phyloP scores from a whole-genome alignment of 2,329 filamentous ascomycete genomes.

The Drechslera avenae region DNA sequence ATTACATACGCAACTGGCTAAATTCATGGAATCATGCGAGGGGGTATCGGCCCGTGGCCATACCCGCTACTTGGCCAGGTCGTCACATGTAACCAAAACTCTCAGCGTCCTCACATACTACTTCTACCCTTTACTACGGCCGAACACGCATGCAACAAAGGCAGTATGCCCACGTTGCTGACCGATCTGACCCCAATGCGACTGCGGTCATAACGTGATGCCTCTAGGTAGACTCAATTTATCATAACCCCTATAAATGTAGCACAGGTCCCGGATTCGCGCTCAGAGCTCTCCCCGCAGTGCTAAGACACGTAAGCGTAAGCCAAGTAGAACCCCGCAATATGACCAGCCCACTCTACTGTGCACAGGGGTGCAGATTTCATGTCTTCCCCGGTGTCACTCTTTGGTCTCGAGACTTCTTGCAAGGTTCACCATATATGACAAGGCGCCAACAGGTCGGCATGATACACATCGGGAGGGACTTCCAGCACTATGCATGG shows the following conservation, averaged over 20 bases:
- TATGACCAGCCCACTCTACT: slow-evolving; percentile 12
- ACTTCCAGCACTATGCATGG: not conserved
- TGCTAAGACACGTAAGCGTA: not conserved
- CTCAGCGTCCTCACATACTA: too few species aligned
- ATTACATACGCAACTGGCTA: too few species aligned
- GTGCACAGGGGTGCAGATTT: slow-evolving; percentile 5
- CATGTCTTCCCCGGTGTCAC: too few species aligned
- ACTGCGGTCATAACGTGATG: not conserved
- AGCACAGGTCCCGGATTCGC: not conserved
- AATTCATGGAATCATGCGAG: too few species aligned
- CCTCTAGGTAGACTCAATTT: not conserved
- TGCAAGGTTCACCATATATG: not conserved
- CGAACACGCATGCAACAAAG: too few species aligned
- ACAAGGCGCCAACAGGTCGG: slow-evolving; percentile 4
- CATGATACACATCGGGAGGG: not conserved
- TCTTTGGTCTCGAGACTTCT: too few species aligned
- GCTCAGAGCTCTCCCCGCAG: not conserved
- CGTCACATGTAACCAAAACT: too few species aligned
- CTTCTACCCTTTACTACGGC: not conserved
- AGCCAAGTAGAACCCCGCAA: slow-evolving; percentile 25
- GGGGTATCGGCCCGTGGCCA: too few species aligned
- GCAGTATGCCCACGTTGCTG: not conserved
- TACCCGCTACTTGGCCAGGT: too few species aligned
- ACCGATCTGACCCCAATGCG: not conserved
- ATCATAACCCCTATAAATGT: not conserved